A percentile compares a stretch with the other conserved stretches of the same genome.
Evolutionary conservation across 2,329 filamentous ascomycete species (phyloP).

Genomic region (Scedosporium apiospermum): DNA sequence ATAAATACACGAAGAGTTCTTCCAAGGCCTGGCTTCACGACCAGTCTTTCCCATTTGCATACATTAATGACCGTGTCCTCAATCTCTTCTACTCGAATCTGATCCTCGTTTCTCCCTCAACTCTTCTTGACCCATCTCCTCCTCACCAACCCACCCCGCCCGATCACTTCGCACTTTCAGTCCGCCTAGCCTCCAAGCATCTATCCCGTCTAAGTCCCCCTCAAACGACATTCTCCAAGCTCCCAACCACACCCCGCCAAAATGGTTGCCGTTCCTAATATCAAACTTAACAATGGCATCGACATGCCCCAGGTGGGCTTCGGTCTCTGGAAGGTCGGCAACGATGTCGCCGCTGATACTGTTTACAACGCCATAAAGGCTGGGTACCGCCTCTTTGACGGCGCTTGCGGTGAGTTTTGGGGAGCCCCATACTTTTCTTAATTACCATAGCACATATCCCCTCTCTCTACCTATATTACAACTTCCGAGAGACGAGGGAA

Average conservation of each 20-base stretch:
- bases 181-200: background rate
- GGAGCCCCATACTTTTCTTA: background rate
- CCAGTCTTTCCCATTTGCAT: background rate
- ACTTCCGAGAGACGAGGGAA: background rate
- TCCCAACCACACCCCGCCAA: background rate
- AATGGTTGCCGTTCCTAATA: slow-evolving; percentile 14
- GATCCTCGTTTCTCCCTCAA: background rate
- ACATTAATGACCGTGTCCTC: slow-evolving; percentile 1
- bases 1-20: background rate
- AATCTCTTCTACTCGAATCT: background rate
- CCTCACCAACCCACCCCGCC: background rate
- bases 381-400: slow-evolving; percentile 52
- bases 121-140: background rate
- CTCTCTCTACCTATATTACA: background rate
- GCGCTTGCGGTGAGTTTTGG: slow-evolving; percentile 43
- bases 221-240: background rate
- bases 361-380: slow-evolving; percentile 67
- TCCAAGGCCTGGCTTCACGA: background rate
- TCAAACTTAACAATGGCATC: slow-evolving; percentile 56
- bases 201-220: background rate
- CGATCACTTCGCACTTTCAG: background rate
- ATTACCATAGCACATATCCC: background rate
- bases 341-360: slow-evolving; percentile 60
- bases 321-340: slow-evolving; percentile 77
- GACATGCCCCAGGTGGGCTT: slow-evolving; percentile 71